These are phyloP conservation scores for Lipomyces yarrowii DNA, from an alignment of 1,139 yeast species.

Conservation along the genomic window DNA sequence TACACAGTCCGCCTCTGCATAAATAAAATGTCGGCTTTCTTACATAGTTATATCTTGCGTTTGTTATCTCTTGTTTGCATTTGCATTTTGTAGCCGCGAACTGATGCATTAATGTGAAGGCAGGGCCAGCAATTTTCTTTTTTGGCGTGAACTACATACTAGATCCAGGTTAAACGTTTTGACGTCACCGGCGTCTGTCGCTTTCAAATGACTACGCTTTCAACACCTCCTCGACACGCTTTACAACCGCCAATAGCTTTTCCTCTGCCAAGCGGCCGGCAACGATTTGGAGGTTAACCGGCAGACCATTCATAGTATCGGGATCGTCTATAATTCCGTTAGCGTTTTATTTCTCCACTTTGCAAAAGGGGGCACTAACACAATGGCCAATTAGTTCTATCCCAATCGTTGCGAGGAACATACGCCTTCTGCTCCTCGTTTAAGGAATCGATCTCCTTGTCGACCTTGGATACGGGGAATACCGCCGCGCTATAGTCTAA, in stretches of 20 bases:
- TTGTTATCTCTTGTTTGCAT: background rate
- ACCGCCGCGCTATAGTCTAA: constrained; percentile 52
- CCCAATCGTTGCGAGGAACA: constrained; percentile 37
- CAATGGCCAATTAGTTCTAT: constrained; percentile 38
- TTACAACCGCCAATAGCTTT: constrained; percentile 49
- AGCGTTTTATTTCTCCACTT: constrained; percentile 29
- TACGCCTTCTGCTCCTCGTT: constrained; percentile 33
- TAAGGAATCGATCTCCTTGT: constrained; percentile 44
- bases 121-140: background rate
- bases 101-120: background rate
- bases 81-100: too few relatives aligned
- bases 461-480: constrained; percentile 53
- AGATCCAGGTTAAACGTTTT: constrained; percentile 10
- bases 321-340: constrained; percentile 42
- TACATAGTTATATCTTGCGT: background rate
- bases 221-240: constrained; percentile 38
- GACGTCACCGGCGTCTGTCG: background rate
- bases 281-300: constrained; percentile 55
- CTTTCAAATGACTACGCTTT: constrained; percentile 10
- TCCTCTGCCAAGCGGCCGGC: constrained; percentile 56
- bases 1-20: too few relatives aligned
- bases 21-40: background rate
- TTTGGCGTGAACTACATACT: background rate
- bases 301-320: constrained; percentile 52
- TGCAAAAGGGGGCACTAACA: constrained; percentile 33